Percentiles rank a stretch among this genome's conserved stretches.
phyloP scores from a whole-genome alignment of 1,284 basidiomycete species.

The Hemileia vastatrix region DNA sequence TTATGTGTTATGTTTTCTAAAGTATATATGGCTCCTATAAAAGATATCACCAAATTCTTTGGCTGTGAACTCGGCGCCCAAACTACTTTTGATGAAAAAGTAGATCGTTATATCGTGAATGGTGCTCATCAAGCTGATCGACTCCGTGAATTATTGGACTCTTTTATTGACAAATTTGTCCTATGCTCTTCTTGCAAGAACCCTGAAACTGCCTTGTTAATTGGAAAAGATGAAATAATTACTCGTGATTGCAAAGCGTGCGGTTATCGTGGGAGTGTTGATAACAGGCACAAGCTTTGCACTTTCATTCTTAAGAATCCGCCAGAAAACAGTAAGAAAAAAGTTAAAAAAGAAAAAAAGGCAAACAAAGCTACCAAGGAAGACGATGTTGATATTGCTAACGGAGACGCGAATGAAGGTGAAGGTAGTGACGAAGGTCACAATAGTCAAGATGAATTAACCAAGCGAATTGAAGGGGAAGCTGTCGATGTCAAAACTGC shows the following conservation, averaged over 20 bases:
- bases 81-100: slow-evolving; percentile 90
- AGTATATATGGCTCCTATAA: background rate
- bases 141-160: slow-evolving; percentile 88
- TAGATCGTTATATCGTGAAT: slow-evolving; percentile 97
- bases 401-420: slow-evolving; percentile 29
- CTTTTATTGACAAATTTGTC: slow-evolving; percentile 96
- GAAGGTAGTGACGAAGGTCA: slow-evolving; percentile 31
- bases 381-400: slow-evolving; percentile 31
- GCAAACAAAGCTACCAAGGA: slow-evolving; percentile 55
- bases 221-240: slow-evolving; percentile 74
- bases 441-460: slow-evolving; percentile 47
- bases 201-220: slow-evolving; percentile 92
- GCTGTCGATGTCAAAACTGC: slow-evolving; percentile 47
- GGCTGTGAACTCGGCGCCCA: slow-evolving; percentile 97
- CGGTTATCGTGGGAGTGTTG: slow-evolving; percentile 77
- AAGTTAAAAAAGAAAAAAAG: slow-evolving; percentile 27
- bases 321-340: slow-evolving; percentile 58
- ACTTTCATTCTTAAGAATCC: slow-evolving; percentile 98
- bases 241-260: slow-evolving; percentile 97
- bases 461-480: slow-evolving; percentile 51
- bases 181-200: slow-evolving; percentile 98
- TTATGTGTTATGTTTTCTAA: too few species aligned
- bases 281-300: slow-evolving; percentile 95
- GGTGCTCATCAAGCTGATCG: slow-evolving; percentile 87
- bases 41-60: slow-evolving; percentile 97